Evolutionary conservation across 2,329 filamentous ascomycete genomes (phyloP), one percentile per base, ranked within the genome.

Genomic region (Aspergillus alliaceus): DNA sequence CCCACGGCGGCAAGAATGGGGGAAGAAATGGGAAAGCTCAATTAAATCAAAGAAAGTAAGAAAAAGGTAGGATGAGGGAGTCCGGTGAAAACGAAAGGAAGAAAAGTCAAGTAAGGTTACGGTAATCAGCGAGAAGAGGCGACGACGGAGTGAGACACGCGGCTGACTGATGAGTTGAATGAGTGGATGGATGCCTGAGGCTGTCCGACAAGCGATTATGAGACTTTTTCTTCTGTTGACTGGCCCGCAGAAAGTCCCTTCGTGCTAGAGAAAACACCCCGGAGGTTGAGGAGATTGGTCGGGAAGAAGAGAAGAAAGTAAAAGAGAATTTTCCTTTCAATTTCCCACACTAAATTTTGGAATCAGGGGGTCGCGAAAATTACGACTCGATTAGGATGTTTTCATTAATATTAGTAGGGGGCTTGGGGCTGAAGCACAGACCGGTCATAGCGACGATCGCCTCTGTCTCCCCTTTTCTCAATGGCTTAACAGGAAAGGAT

Each of bases 321-420:
- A 32, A 32, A 48, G n/a, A 46, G 15, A 48, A 11, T 31, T 32
- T 32, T 31, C 25, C n/a, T n/a, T n/a, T n/a, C n/a, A n/a, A n/a
- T 31, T 48, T 48, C 25, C n/a, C 29, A 15, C 44, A 32, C 27
- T 48, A 32, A 48, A 31, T 32, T 48, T 48, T 32, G 11, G 44
- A 48, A 48, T 48, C 44, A 48, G 44, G 44, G 44, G 44, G 27
- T 20, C 44, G 2, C 20, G 27, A 48, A 48, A 48, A 48, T 48
- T 32, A 32, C 32, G 44, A 32, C 27, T 22, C 25, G 44, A 47
- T 47, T 47, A 31, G 44, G 25, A 20, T 22, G 44, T 48, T 32
- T 48, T 47, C 44, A 22, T 48, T 48, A 48, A 31, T 32, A 48
- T 48, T 48, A 48, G 44, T 47, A 31, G 31, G 44, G 44, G 44